Evolutionary conservation across 306 rosid genomes (phyloP).

Genomic region (Castanea sativa): DNA sequence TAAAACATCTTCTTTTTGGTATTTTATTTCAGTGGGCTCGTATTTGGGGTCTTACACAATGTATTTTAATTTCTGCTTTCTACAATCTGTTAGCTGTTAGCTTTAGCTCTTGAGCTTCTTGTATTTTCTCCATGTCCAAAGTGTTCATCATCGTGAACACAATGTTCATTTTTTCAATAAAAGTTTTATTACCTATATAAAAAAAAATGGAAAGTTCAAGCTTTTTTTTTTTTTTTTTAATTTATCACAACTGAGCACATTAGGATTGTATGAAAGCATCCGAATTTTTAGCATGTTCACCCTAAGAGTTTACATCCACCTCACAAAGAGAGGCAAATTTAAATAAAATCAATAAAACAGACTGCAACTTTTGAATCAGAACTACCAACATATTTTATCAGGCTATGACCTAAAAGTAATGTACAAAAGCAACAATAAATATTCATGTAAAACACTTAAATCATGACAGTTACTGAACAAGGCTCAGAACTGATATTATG

Average conservation of each 20-base stretch:
- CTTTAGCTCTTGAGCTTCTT: too few relatives aligned
- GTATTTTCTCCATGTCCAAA: too few relatives aligned
- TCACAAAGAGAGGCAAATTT: not conserved
- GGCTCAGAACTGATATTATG: not conserved
- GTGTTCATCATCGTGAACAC: too few relatives aligned
- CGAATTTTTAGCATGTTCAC: not conserved
- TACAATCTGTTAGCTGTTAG: too few relatives aligned
- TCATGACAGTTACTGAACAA: not conserved
- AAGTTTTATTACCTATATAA: not conserved
- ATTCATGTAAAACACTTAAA: not conserved
- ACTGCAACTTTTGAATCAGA: too few relatives aligned
- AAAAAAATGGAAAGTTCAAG: not conserved
- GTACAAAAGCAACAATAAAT: not conserved
- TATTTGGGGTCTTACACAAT: too few relatives aligned
- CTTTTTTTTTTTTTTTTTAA: too few relatives aligned
- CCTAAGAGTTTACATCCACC: not conserved
- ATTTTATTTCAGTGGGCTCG: too few relatives aligned
- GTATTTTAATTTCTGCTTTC: too few relatives aligned
- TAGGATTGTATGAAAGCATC: not conserved
- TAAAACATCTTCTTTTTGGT: too few relatives aligned
- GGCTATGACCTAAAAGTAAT: not conserved
- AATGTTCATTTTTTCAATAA: too few relatives aligned
- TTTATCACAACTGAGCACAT: not conserved
- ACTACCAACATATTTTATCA: not conserved
- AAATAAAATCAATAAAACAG: not conserved